Percentiles rank a stretch among this genome's conserved stretches.
These are phyloP conservation scores for Hansenula sp. DNA, from an alignment of 1,139 yeast genomes.

Conservation along the genomic window DNA sequence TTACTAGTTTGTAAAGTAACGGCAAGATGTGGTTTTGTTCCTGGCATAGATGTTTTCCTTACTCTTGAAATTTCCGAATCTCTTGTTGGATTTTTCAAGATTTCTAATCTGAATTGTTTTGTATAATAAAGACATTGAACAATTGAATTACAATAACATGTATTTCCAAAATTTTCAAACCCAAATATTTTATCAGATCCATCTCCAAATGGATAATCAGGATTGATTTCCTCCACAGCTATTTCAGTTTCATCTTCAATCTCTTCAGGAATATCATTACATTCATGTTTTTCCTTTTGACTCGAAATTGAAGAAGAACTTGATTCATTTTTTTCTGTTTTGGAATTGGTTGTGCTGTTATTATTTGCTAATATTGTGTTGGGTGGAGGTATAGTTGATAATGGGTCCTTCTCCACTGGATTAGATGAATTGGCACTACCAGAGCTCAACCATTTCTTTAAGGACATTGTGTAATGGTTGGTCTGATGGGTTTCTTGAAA, in stretches of 20 bases:
- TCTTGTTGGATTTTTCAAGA: slow-evolving; percentile 43
- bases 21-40: slow-evolving; percentile 32
- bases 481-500: no score
- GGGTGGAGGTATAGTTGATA: neutral
- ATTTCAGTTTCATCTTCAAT: neutral
- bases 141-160: slow-evolving; percentile 92
- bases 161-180: slow-evolving; percentile 92
- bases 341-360: neutral
- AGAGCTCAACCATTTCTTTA: slow-evolving; percentile 1
- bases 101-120: slow-evolving; percentile 57
- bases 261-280: neutral
- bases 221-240: neutral
- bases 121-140: slow-evolving; percentile 83
- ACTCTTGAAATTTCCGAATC: slow-evolving; percentile 18
- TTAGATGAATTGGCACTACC: neutral
- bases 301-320: neutral
- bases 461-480: neutral
- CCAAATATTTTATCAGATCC: slow-evolving; percentile 79
- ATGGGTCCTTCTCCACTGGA: neutral
- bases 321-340: neutral
- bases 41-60: slow-evolving; percentile 36
- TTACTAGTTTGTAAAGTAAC: slow-evolving; percentile 4
- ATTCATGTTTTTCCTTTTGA: neutral
- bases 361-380: neutral
- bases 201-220: slow-evolving; percentile 44